Base-by-base conservation (phyloP, 1,139 yeast genomes). In the Meyerozyma elateridarum region DNA sequence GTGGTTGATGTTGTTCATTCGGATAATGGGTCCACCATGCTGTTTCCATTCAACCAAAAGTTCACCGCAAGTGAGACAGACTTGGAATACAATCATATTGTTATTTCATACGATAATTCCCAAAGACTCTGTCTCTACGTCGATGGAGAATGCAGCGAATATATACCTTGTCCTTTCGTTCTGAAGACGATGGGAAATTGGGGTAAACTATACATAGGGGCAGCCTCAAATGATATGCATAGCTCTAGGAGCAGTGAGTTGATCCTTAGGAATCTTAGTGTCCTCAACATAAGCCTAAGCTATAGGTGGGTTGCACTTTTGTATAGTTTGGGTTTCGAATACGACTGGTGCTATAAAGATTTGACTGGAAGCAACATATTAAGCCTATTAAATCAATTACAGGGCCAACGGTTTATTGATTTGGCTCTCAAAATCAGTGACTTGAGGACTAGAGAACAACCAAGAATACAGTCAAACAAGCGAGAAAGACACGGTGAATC, bases 131-230 rank as follows among this genome's bases (percentile, higher is more conserved):
- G 57, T 36, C 49, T 68, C 11, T 67, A 42, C 39, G 39, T 68
- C 6, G 61, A 68, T 40, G 73, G 73, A 4, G 70, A 65, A 29
- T 64, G 64, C 36, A 56, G 67, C 29, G 74, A 68, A 39, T 62
- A 68, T 8, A 64, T 67, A 7, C 73, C 73, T 1, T 64, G 70
- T 34, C 63, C 71, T 1, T 60, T 58, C 12, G 43, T 66, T 5
- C 42, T 45, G 25, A 56, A 56, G 34, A 45, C 45, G 12, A 36
- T 60, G 2, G 47, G 50, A 9, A 42, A 42, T 4, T 68, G 72
- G 72, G 60, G 64, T 40, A 67, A 66, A 36, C 32, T 66, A 0
- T 61, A 63, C 33, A 49, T 68, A 20, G 70, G 72, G 2, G 45
- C 48, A 30, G 56, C 52, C 20, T 27, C 29, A 9, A 44, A 40